These are phyloP conservation scores for Yamagishiella unicocca DNA, from an alignment of 139 green algal genomes.

Conservation along the genomic window DNA sequence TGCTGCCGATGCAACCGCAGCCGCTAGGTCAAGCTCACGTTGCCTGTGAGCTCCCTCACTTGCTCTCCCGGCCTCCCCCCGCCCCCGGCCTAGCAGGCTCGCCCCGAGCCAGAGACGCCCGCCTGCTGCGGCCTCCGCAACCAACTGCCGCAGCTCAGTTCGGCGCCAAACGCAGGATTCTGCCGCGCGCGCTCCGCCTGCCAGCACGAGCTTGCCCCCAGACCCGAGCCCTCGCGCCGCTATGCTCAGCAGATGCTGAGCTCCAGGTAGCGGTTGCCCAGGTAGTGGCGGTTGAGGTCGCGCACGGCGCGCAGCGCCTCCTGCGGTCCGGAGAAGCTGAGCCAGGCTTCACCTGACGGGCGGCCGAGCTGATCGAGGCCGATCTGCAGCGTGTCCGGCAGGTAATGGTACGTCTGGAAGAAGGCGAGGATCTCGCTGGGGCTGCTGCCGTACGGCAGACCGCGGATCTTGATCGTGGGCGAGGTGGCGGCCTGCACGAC, in stretches of 20 bases:
- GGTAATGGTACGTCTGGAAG: constrained; percentile 71
- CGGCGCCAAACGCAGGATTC: too few relatives aligned
- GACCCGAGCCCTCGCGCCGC: too few relatives aligned
- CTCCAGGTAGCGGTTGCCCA: constrained; percentile 77
- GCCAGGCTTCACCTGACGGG: constrained; percentile 74
- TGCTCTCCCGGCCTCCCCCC: too few relatives aligned
- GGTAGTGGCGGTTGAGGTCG: constrained; percentile 76
- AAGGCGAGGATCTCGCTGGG: constrained; percentile 65
- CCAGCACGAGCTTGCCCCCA: too few relatives aligned
- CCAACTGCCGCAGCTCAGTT: too few relatives aligned
- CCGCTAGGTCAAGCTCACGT: too few relatives aligned
- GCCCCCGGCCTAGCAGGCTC: too few relatives aligned
- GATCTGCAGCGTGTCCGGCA: constrained; percentile 74
- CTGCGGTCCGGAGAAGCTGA: constrained; percentile 62
- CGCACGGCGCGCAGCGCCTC: constrained; percentile 67
- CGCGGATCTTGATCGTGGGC: constrained; percentile 63
- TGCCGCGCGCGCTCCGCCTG: too few relatives aligned
- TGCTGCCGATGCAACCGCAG: too few relatives aligned
- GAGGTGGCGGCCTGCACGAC: constrained; percentile 42
- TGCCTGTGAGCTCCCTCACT: too few relatives aligned
- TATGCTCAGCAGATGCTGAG: constrained; percentile 59
- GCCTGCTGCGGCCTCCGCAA: too few relatives aligned
- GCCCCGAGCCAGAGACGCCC: too few relatives aligned
- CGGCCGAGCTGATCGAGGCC: constrained; percentile 69
- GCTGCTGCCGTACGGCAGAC: constrained; percentile 72